Percentiles rank a stretch among this genome's conserved stretches.
These are phyloP conservation scores for Takashimella koratensis DNA, from an alignment of 1,284 basidiomycete species.

Conservation along the genomic window DNA sequence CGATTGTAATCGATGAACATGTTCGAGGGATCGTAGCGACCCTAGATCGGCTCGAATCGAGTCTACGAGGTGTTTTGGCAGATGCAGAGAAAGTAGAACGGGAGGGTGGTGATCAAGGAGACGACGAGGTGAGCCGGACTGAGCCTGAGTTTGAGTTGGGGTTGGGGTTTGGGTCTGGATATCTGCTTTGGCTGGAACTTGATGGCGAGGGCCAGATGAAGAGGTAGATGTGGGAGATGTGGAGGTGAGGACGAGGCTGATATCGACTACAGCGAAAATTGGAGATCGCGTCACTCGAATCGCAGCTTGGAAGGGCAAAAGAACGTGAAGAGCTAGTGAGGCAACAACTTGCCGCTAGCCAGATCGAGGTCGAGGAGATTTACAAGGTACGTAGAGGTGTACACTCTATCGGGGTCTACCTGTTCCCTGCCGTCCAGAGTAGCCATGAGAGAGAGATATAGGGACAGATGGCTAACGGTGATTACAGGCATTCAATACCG, in stretches of 20 bases:
- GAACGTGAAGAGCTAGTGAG: slow-evolving; percentile 73
- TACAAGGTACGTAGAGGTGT: slow-evolving; percentile 71
- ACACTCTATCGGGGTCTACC: no score
- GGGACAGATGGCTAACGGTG: no score
- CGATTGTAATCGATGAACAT: slow-evolving; percentile 26
- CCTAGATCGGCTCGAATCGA: slow-evolving; percentile 33
- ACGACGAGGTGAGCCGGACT: slow-evolving; percentile 15
- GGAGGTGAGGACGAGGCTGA: no score
- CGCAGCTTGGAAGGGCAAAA: slow-evolving; percentile 64
- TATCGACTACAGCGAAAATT: slow-evolving; percentile 6
- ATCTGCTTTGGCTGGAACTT: neutral
- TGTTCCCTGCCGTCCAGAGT: no score
- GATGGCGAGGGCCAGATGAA: no score
- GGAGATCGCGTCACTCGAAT: slow-evolving; percentile 60
- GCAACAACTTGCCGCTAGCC: slow-evolving; percentile 66
- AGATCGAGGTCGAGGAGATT: slow-evolving; percentile 83
- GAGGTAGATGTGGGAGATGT: no score
- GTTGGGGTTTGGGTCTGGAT: neutral
- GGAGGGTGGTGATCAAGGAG: slow-evolving; percentile 7
- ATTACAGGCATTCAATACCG: slow-evolving; percentile 84
- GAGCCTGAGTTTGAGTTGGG: neutral
- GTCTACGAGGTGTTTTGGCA: slow-evolving; percentile 21
- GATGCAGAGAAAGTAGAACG: slow-evolving; percentile 22
- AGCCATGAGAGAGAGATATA: no score
- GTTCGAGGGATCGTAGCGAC: slow-evolving; percentile 23